A percentile compares a stretch with the other conserved stretches of the same genome.
Conservation (phyloP, 768 basidiomycete species). For the Bullera alba region DNA sequence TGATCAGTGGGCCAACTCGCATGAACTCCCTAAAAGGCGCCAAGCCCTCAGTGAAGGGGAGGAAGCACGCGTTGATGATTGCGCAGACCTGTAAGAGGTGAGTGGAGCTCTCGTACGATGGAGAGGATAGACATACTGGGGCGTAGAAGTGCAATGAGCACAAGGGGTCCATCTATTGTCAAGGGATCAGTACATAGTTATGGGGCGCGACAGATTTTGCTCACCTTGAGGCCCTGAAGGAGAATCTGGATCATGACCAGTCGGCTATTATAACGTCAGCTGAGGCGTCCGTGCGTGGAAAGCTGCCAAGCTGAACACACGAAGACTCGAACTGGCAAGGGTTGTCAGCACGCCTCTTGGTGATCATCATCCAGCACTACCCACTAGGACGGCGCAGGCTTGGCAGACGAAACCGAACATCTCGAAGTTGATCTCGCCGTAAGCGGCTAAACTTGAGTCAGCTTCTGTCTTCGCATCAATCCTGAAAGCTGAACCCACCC, state of each 20-base stretch:
- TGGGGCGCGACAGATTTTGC: no score
- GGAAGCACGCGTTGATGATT: constrained; percentile 69
- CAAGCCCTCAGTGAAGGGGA: constrained; percentile 88
- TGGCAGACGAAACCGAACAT: constrained; percentile 81
- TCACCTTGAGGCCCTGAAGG: constrained; percentile 73
- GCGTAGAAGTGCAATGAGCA: constrained; percentile 95
- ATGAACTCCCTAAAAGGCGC: constrained; percentile 71
- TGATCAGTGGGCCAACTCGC: constrained; percentile 60
- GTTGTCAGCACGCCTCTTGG: constrained; percentile 13
- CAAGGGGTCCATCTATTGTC: constrained; percentile 73
- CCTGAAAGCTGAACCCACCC: constrained; percentile 8
- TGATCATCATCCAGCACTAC: constrained; percentile 46
- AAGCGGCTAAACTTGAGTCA: constrained; percentile 60
- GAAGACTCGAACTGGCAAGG: constrained; percentile 26
- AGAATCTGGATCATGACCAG: constrained; percentile 95
- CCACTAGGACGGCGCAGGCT: constrained; percentile 71
- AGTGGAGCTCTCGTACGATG: constrained; percentile 4
- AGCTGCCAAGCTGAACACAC: constrained; percentile 6
- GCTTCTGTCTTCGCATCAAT: not conserved
- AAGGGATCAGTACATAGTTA: not conserved
- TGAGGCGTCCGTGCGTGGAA: not conserved
- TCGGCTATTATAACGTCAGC: constrained; percentile 59
- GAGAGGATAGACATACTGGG: constrained; percentile 50
- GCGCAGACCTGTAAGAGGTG: constrained; percentile 58
- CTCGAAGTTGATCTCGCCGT: constrained; percentile 80